Base-by-base conservation (phyloP, 2,329 filamentous ascomycete genomes). In the Diaporthe vaccinii region DNA sequence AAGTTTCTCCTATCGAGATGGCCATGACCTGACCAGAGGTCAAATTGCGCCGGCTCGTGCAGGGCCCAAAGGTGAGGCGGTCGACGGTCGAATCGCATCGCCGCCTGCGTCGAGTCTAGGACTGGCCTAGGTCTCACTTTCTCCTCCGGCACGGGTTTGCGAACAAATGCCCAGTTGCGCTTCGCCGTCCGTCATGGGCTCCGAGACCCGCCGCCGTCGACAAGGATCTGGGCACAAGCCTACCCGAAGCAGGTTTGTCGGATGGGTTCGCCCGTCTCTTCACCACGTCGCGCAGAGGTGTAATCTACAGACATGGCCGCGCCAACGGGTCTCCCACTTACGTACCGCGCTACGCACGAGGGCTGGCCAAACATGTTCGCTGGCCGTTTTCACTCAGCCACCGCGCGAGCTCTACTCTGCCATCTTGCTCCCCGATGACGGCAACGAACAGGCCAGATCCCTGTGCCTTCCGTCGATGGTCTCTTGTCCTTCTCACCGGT, bases 361-460 rank as follows among this genome's bases (percentile, higher is more conserved):
- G 31, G 46, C 31, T 12, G 46, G 31, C 34, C 46, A 53, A 53
- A 68, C 46, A 31, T 53, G 46, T 68, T 53, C 65, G 31, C 49
- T 53, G 44, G 65, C n/a, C n/a, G 31, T 39, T n/a, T n/a, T 28
- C n/a, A 68, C 65, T n/a, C 49, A 53, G 46, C 65, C 65, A 68
- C 65, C 34, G 46, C 46, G 65, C 34, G 14, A 39, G 25, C 49
- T 53, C 36, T 28, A 41, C 31, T 68, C 14, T 53, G 28, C 46
- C 65, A 39, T 55, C 4, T 68, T 53, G 31, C 28, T 34, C 46
- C 31, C 34, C 46, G 22, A 68, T 53, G 65, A 49, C 46, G 46
- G 65, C 31, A 34, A 39, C 22, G 46, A 51, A 53, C 65, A 68
- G 65, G 65, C 46, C 65, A 41, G 39, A 53, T 53, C 65, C 65